A percentile compares a stretch with the other conserved stretches of the same genome.
Conservation (phyloP, 331 rosid species). For the Malus hybrid region DNA sequence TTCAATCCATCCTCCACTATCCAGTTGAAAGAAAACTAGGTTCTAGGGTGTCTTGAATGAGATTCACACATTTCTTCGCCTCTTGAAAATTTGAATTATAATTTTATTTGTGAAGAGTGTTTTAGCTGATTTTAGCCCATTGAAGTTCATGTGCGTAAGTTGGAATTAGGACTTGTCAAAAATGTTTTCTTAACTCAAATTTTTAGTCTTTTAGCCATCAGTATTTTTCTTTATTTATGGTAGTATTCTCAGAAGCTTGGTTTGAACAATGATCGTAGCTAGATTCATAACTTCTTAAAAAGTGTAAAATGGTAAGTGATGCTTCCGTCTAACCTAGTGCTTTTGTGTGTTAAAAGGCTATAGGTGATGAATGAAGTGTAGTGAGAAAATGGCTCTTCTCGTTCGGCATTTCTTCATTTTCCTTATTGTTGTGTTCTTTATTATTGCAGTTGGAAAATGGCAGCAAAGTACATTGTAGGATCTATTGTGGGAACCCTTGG, state of each 20-base stretch:
- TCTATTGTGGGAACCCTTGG: conserved; percentile 38
- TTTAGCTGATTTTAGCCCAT: not conserved
- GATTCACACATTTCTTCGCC: not conserved
- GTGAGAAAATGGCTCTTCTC: not conserved
- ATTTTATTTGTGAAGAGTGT: not conserved
- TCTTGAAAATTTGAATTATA: not conserved
- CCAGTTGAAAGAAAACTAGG: not conserved
- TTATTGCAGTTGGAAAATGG: conserved; percentile 34
- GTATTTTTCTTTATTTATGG: not conserved
- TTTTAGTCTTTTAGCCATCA: not conserved
- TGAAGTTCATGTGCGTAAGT: not conserved
- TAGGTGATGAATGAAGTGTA: not conserved
- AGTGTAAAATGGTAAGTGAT: too few species aligned
- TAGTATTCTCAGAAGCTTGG: not conserved
- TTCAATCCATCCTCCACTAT: not conserved
- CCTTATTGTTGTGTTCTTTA: not conserved
- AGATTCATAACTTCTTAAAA: not conserved
- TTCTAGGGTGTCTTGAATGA: not conserved
- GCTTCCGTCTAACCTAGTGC: not conserved
- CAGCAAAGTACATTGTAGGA: conserved; percentile 31
- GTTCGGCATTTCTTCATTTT: not conserved
- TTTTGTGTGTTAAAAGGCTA: not conserved
- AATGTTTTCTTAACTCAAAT: not conserved
- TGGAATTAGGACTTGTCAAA: not conserved
- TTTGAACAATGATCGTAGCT: not conserved